Evolutionary conservation across 2,329 filamentous ascomycete genomes (phyloP), one percentile per base, ranked within the genome.

Genomic region (Coniella vitis): DNA sequence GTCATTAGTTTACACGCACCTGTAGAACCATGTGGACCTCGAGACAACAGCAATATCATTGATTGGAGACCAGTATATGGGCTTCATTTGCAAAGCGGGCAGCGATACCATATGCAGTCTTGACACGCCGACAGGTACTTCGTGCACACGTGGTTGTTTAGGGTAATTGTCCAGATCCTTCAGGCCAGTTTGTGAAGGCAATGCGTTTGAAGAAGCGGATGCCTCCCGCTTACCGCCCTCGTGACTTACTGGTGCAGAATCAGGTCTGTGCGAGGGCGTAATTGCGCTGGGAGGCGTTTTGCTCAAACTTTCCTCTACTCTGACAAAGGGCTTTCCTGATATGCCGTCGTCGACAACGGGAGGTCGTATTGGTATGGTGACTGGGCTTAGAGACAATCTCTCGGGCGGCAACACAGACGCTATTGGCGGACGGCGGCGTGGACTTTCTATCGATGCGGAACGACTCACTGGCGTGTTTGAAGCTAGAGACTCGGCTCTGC

Each of bases 31-130:
- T 0, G 91, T 97, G 1, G 87, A 90, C 56, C 93, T 78, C 49
- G 86, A 76, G 2, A 97, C 90, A 32, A 83, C 74, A 7, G 88
- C 85, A 29, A 94, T 79, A 60, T 97, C 93, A 59, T 95, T 90
- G 29, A 97, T 78, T 7, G 93, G 91, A 16, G 86, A 90, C 93
- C 93, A 98, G 63, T 98, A 98, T 52, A 97, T 96, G 0, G 93
- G 93, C 64, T 90, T 88, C 90, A 98, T 95, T 60, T 87, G 76
- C 31, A 95, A 69, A 46, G 78, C 78, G 19, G 91, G 90, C 57
- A 97, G 74, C 50, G 87, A 83, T 1, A 97, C 91, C 60, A 90
- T 79, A 63, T 98, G 91, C 50, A 98, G 72, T 56, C 90, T 79
- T n/a, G 90, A 95, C 5, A 93, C 74, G 0, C 93, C 93, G 1